Evolutionary conservation across 108 stramenopile genomes (phyloP).

Genomic region (Cyclotella sp.): DNA sequence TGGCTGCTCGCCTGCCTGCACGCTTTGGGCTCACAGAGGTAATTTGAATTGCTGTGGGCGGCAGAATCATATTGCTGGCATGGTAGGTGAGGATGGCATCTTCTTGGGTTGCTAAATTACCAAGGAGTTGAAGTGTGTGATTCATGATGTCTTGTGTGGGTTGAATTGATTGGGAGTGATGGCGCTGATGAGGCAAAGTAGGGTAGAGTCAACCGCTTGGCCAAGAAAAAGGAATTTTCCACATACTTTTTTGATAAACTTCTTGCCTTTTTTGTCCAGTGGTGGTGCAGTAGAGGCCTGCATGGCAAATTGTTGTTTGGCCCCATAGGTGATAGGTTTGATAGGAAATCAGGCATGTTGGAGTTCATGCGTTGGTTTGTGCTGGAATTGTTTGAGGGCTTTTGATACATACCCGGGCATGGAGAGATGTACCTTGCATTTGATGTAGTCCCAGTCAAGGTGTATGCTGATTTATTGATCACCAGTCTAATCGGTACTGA

Average conservation of each 20-base stretch:
- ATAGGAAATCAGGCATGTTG: slow-evolving; percentile 40
- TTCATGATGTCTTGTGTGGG: slow-evolving; percentile 13
- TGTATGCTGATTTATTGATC: slow-evolving; percentile 48
- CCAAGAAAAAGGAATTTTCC: slow-evolving; percentile 49
- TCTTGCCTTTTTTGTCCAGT: slow-evolving; percentile 20
- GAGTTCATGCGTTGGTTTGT: slow-evolving; percentile 29
- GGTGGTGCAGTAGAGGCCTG: slow-evolving; percentile 17
- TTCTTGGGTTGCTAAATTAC: slow-evolving; percentile 50
- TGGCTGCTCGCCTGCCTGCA: slow-evolving; percentile 42
- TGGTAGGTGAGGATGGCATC: slow-evolving; percentile 37
- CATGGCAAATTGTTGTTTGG: too few relatives aligned
- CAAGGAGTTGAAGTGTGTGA: slow-evolving; percentile 33
- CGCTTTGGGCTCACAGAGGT: slow-evolving; percentile 37
- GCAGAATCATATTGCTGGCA: slow-evolving; percentile 12
- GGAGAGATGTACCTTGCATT: slow-evolving; percentile 53
- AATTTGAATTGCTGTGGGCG: slow-evolving; percentile 32
- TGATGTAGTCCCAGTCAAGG: slow-evolving; percentile 16
- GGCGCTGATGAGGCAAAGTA: slow-evolving; percentile 6
- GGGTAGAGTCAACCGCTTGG: slow-evolving; percentile 40
- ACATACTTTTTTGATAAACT: slow-evolving; percentile 41
- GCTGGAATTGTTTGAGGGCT: slow-evolving; percentile 37
- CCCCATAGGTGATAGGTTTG: slow-evolving; percentile 32
- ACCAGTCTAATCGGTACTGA: slow-evolving; percentile 35
- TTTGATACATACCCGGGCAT: slow-evolving; percentile 14
- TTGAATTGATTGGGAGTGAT: slow-evolving; percentile 23